Evolutionary conservation across 2,329 filamentous ascomycete species (phyloP).

Genomic region (Exophiala phaeomuriformis): DNA sequence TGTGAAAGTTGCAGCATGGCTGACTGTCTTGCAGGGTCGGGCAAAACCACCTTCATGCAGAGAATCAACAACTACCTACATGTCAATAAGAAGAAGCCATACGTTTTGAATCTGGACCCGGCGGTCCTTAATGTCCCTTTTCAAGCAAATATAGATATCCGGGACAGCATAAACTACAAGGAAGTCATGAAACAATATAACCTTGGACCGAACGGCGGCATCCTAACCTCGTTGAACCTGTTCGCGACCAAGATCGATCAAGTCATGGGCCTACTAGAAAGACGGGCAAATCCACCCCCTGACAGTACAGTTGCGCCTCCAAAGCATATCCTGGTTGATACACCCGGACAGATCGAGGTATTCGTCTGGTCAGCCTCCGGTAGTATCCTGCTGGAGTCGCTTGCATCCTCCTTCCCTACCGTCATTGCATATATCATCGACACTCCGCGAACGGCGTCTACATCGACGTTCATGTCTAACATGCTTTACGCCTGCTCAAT

Average conservation of each 20-base stretch:
- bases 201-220: constrained; percentile 91
- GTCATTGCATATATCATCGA: constrained; percentile 97
- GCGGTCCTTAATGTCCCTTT: constrained; percentile 91
- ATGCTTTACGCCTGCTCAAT: constrained; percentile 99
- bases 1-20: constrained; percentile 1
- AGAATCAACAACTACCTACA: constrained; percentile 92
- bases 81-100: constrained; percentile 69
- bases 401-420: constrained; percentile 91
- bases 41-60: constrained; percentile 99
- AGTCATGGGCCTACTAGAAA: constrained; percentile 81
- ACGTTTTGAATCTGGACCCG: constrained; percentile 94
- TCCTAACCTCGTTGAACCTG: constrained; percentile 88
- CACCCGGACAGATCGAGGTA: constrained; percentile 94
- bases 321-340: constrained; percentile 85
- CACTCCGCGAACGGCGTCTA: constrained; percentile 85
- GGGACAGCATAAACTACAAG: constrained; percentile 97
- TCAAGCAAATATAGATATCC: constrained; percentile 96
- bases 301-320: constrained; percentile 58
- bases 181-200: constrained; percentile 99
- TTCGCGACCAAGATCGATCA: constrained; percentile 99
- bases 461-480: constrained; percentile 98
- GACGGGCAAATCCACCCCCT: constrained; percentile 63
- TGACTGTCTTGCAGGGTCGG: constrained; percentile 56
- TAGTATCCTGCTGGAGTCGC: constrained; percentile 83
- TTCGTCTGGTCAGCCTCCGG: constrained; percentile 98